phyloP scores from a whole-genome alignment of 1,284 basidiomycete genomes.

The Amylostereum areolatum region DNA sequence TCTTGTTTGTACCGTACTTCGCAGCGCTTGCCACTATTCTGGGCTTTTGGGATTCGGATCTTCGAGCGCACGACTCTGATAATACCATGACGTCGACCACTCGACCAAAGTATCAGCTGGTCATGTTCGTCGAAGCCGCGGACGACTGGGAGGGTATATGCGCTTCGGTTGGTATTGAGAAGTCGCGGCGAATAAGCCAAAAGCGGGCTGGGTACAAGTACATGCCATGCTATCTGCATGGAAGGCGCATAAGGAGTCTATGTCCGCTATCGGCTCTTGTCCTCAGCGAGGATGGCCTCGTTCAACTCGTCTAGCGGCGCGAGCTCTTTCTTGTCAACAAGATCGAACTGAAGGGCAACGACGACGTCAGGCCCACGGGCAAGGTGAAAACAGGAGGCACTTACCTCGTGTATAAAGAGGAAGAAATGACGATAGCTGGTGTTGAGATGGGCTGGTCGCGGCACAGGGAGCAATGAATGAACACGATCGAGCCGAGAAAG shows the following conservation, averaged over 20 bases:
- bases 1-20: no score
- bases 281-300: conserved; percentile 88
- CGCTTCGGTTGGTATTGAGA: no score
- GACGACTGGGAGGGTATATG: no score
- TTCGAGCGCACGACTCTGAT: no score
- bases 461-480: background rate
- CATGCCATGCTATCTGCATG: background rate
- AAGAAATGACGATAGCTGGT: conserved; percentile 99
- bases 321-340: conserved; percentile 97
- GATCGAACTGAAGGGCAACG: conserved; percentile 64
- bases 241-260: background rate
- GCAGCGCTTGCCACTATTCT: no score
- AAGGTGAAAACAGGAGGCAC: conserved; percentile 5
- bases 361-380: background rate
- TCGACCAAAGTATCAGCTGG: no score
- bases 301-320: conserved; percentile 96
- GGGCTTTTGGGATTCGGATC: no score
- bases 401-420: conserved; percentile 93
- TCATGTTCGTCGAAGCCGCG: no score
- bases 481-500: no score
- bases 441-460: conserved; percentile 83
- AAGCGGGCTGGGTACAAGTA: no score
- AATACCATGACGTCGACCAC: no score
- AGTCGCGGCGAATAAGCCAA: no score
- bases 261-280: conserved; percentile 46